These are phyloP conservation scores for Cymbopogon flexuosus DNA, from an alignment of 202 grass and related monocot species.

Conservation along the genomic window DNA sequence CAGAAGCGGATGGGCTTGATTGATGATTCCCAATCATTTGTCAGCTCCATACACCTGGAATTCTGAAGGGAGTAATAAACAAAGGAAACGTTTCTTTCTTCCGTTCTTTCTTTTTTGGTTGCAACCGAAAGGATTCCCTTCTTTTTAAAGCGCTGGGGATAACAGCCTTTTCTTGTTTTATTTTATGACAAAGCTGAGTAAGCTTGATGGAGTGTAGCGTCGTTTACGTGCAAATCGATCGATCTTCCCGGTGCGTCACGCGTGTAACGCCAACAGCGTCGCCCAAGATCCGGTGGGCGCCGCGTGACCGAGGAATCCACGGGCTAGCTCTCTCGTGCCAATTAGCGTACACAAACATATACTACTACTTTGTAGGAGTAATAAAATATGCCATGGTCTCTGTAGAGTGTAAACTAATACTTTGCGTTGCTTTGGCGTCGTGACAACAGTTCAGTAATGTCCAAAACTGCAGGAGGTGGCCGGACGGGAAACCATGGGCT, in stretches of 20 bases:
- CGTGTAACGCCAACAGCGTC: not conserved
- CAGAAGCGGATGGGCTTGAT: not conserved
- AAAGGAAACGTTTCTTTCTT: not conserved
- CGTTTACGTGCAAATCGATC: no score
- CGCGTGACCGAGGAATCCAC: no score
- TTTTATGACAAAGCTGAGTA: no score
- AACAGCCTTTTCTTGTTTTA: no score
- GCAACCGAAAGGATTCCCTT: not conserved
- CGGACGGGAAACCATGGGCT: not conserved
- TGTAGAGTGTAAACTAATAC: not conserved
- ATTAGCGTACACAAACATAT: no score
- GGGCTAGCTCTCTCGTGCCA: no score
- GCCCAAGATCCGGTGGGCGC: no score
- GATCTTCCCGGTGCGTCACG: not conserved
- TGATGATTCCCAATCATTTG: not conserved
- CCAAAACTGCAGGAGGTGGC: not conserved
- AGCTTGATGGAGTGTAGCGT: not conserved
- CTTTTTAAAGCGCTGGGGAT: no score
- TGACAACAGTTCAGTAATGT: not conserved
- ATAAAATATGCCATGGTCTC: no score
- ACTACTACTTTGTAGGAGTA: no score
- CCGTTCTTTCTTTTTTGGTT: not conserved
- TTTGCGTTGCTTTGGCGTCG: not conserved
- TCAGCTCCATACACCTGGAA: not conserved
- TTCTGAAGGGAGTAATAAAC: not conserved